Evolutionary conservation across 306 rosid genomes (phyloP).

Genomic region (apple (Malus domestica)): DNA sequence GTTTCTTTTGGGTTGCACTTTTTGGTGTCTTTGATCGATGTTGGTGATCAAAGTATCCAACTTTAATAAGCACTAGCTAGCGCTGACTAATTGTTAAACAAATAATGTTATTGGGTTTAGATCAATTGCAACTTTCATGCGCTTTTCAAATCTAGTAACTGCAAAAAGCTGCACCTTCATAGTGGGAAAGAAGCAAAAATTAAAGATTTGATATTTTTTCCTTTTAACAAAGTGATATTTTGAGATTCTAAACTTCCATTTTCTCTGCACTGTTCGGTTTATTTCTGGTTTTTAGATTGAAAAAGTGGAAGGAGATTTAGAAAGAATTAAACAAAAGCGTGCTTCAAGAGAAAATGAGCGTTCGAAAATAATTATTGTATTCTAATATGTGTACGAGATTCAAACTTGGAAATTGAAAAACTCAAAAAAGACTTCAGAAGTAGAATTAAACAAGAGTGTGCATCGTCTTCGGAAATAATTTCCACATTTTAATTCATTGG

Average conservation of each 20-base stretch:
- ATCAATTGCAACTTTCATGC: not conserved
- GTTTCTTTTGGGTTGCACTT: not conserved
- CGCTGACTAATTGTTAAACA: conserved; percentile 7
- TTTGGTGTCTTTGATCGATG: conserved; percentile 5
- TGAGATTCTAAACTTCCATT: no score
- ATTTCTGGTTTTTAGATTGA: not conserved
- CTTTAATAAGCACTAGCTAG: not conserved
- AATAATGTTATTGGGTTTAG: not conserved
- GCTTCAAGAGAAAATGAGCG: no score
- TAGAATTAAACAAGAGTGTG: not conserved
- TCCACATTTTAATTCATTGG: no score
- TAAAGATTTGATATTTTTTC: no score
- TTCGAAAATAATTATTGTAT: no score
- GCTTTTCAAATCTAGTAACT: not conserved
- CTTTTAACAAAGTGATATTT: no score
- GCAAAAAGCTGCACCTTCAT: not conserved
- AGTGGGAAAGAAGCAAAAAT: not conserved
- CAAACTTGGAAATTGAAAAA: no score
- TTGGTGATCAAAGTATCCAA: not conserved
- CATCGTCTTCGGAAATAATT: no score
- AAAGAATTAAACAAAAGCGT: no score
- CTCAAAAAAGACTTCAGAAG: no score
- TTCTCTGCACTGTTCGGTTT: no score
- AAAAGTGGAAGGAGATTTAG: no score
- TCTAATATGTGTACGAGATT: not conserved